A percentile compares a stretch with the other conserved stretches of the same genome.
These are phyloP conservation scores for Paramecium pentaurelia DNA, from an alignment of 73 alveolate species.

Conservation along the genomic window DNA sequence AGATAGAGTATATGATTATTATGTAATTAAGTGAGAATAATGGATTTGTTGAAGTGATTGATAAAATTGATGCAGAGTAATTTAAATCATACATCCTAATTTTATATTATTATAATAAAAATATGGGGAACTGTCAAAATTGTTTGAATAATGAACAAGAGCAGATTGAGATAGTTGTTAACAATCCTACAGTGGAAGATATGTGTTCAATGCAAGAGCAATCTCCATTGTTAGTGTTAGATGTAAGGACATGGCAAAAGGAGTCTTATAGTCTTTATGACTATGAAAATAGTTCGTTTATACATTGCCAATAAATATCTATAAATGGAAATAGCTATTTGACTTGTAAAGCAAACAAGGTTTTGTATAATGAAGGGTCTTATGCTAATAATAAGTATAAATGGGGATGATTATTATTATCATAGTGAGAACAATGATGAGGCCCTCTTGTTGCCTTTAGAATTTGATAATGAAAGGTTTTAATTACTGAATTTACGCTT, in stretches of 20 bases:
- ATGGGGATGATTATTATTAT: background rate
- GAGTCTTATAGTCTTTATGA: background rate
- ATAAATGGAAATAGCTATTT: background rate
- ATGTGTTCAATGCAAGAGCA: background rate
- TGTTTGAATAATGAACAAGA: background rate
- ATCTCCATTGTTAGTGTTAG: background rate
- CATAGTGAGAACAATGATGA: background rate
- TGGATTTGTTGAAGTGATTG: background rate
- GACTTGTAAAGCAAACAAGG: background rate
- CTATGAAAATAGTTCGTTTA: background rate
- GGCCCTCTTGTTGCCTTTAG: background rate
- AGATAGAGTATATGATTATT: constrained; percentile 58
- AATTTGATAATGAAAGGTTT: background rate
- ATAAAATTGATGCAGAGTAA: constrained; percentile 26
- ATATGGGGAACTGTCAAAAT: background rate
- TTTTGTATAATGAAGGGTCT: background rate
- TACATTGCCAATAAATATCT: background rate
- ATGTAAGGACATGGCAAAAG: background rate
- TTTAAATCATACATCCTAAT: background rate
- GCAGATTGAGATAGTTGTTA: background rate
- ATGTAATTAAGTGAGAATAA: background rate
- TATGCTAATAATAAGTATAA: background rate
- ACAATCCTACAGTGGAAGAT: background rate
- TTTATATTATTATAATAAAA: background rate
- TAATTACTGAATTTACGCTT: background rate